Conservation (phyloP, 305 asterid species). For the Fraxinus velutina region DNA sequence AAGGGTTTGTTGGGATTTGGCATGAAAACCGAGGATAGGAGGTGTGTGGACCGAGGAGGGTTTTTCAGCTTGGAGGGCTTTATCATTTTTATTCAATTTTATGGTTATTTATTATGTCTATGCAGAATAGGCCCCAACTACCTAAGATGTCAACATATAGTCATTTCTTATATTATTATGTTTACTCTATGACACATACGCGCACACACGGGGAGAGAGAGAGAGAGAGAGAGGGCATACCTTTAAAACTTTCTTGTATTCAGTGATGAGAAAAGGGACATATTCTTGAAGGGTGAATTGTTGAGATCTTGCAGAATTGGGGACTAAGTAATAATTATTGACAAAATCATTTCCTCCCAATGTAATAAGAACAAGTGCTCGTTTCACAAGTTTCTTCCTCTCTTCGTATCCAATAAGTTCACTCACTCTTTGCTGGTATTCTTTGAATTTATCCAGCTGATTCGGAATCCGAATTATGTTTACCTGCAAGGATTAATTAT, state of each 20-base stretch:
- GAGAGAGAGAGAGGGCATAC: not conserved
- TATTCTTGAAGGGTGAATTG: constrained; percentile 28
- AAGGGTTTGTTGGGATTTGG: not conserved
- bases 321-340: constrained; percentile 41
- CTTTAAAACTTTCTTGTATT: constrained; percentile 30
- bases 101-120: not conserved
- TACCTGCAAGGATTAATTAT: constrained; percentile 16
- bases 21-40: not conserved
- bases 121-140: not conserved
- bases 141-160: not conserved
- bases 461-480: constrained; percentile 29
- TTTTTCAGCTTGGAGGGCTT: not conserved
- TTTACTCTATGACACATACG: not conserved
- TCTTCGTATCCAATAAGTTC: constrained; percentile 20
- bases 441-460: constrained; percentile 27
- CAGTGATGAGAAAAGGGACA: constrained; percentile 26
- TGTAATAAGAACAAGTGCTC: constrained; percentile 32
- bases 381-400: constrained; percentile 20
- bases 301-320: constrained; percentile 36
- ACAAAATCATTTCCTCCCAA: constrained; percentile 49
- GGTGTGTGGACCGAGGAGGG: not conserved
- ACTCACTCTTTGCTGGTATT: constrained; percentile 22
- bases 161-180: not conserved
- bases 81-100: not conserved
- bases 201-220: too few species aligned